These are phyloP conservation scores for Calonectria hawksworthii DNA, from an alignment of 2,329 filamentous ascomycete species.

Conservation along the genomic window DNA sequence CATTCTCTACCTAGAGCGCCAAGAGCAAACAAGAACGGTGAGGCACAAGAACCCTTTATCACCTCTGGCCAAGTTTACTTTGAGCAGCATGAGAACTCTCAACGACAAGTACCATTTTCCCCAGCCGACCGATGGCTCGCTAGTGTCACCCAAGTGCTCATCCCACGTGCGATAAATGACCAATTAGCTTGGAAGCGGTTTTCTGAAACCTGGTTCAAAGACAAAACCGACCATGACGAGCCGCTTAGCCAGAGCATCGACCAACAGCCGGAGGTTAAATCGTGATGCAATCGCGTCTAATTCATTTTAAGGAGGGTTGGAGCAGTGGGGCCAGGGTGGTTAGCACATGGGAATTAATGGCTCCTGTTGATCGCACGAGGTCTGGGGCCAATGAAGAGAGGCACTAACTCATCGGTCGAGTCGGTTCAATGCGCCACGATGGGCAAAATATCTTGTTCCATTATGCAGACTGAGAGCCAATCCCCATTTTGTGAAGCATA, in stretches of 20 bases:
- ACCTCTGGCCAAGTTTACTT: neutral
- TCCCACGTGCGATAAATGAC: neutral
- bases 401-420: neutral
- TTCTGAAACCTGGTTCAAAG: slow-evolving; percentile 1
- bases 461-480: neutral
- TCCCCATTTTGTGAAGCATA: neutral
- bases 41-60: neutral
- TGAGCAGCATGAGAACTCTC: neutral
- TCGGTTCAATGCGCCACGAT: neutral
- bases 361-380: neutral
- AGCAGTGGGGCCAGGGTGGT: neutral
- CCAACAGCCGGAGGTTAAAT: neutral
- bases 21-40: neutral
- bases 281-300: neutral
- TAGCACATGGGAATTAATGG: neutral
- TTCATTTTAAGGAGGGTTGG: neutral
- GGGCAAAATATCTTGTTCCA: neutral
- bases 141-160: neutral
- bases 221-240: neutral
- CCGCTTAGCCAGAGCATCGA: neutral
- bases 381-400: neutral
- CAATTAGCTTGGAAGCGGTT: neutral
- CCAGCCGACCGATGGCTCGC: neutral
- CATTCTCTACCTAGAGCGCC: neutral
- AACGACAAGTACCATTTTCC: neutral